Evolutionary conservation across 805 yeast genomes (phyloP), one percentile per base, ranked within the genome.

Genomic region (Pichia eremophila): DNA sequence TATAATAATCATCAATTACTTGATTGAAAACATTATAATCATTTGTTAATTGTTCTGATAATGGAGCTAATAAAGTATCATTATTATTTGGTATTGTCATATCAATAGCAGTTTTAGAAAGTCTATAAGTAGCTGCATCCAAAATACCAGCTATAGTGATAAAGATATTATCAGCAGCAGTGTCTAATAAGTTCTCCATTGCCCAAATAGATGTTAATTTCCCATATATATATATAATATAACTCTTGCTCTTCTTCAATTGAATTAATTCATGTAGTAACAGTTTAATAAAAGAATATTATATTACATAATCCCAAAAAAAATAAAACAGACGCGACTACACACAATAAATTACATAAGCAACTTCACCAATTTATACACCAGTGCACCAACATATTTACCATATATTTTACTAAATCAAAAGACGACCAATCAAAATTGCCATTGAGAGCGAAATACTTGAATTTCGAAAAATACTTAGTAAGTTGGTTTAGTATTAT

Each of bases 141-240:
- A 65, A 45, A 14, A 64, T 58, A 10, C 60, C 57, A 3, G 66
- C 67, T n/a, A 65, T 57, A 0, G 67, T 58, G 22, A 65, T 54
- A 36, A 65, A 60, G 6, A 65, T 54, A 38, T 63, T 63, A 45
- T 63, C 56, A 1, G 65, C 64, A 8, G 67, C 56, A n/a, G 56
- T 62, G 36, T 56, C 55, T n/a, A 64, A 49, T 10, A 52, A 34
- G 43, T 58, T 60, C 19, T 55, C 56, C 67, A 62, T 62, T 22
- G 25, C 6, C 25, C 25, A 22, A 22, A 22, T 22, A 22, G 5
- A 22, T 22, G 25, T 5, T 22, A 22, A 19, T 19, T 4, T 19
- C 4, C n/a, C n/a, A n/a, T n/a, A n/a, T n/a, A n/a, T n/a, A n/a
- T n/a, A n/a, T n/a, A n/a, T n/a, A n/a, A n/a, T n/a, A n/a, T n/a